phyloP scores from a whole-genome alignment of 257 asterid species.

The Echites panduratus region DNA sequence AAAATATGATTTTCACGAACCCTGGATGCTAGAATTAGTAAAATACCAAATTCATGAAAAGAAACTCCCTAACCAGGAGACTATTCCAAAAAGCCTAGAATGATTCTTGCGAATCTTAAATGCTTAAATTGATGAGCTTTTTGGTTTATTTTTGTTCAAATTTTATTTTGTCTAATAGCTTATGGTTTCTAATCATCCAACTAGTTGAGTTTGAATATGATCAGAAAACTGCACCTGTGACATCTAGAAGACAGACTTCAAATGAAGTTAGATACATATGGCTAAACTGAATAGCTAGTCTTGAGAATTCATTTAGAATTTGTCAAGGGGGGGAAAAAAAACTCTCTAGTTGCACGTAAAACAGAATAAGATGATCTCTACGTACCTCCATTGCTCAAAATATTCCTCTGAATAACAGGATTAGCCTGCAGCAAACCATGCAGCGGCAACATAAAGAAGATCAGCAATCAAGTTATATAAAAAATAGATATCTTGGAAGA shows the following conservation, averaged over 20 bases:
- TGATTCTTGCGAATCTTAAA: background rate
- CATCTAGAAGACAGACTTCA: background rate
- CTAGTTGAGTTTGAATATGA: background rate
- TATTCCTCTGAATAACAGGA: conserved; percentile 60
- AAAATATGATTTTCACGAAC: background rate
- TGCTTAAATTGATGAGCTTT: background rate
- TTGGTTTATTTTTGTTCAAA: too few relatives aligned
- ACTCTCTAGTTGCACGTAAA: background rate
- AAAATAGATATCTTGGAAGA: background rate
- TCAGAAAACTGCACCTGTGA: background rate
- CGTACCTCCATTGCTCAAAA: conserved; percentile 58
- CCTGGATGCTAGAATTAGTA: background rate
- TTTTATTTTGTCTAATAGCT: background rate
- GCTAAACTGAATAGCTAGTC: background rate
- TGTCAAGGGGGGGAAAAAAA: background rate
- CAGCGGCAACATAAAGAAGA: conserved; percentile 7
- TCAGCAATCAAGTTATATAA: conserved; percentile 10
- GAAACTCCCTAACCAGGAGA: background rate
- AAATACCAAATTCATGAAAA: background rate
- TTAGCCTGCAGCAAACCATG: conserved; percentile 56
- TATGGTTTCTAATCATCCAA: background rate
- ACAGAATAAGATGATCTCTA: conserved; percentile 15
- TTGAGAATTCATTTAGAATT: background rate
- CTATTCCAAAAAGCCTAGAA: too few relatives aligned
- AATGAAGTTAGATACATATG: background rate